Percentiles rank a stretch among this genome's conserved stretches.
phyloP scores from a whole-genome alignment of 73 alveolate species.

The Paramecium octaurelia region DNA sequence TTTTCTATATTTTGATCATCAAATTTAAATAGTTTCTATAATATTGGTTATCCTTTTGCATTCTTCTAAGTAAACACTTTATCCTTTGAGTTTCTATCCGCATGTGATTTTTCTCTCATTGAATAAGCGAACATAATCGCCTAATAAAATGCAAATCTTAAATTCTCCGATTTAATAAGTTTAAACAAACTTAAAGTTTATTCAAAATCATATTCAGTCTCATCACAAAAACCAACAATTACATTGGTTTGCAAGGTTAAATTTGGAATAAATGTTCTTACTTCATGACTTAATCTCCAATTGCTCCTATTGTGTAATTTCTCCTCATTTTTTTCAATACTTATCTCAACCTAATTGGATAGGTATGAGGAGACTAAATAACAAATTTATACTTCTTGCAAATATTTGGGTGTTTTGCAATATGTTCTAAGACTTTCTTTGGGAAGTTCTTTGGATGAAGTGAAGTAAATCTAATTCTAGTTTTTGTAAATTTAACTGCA shows the following conservation, averaged over 20 bases:
- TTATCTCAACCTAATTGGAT: conserved; percentile 82
- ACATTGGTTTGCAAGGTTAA: conserved; percentile 81
- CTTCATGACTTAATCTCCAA: conserved; percentile 67
- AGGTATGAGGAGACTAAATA: conserved; percentile 77
- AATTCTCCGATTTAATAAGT: conserved; percentile 73
- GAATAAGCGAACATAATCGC: conserved; percentile 87
- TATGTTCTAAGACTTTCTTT: conserved; percentile 73
- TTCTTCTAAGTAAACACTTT: neutral
- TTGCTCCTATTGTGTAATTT: conserved; percentile 76
- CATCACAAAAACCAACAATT: conserved; percentile 89
- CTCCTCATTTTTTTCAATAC: conserved; percentile 82
- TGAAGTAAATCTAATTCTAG: conserved; percentile 83
- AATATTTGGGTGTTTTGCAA: conserved; percentile 69
- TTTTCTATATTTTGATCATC: neutral
- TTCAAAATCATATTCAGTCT: conserved; percentile 80
- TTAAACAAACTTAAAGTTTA: conserved; percentile 76
- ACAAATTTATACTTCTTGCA: conserved; percentile 68
- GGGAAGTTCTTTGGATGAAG: conserved; percentile 94
- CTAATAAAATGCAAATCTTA: neutral
- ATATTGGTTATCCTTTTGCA: neutral
- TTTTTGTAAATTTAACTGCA: conserved; percentile 78
- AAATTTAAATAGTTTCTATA: neutral
- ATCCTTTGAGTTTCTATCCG: conserved; percentile 77
- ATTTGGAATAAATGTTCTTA: conserved; percentile 69
- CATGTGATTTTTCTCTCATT: conserved; percentile 86